Base-by-base conservation (phyloP, 805 yeast genomes). In the Suhomyces vadensis region DNA sequence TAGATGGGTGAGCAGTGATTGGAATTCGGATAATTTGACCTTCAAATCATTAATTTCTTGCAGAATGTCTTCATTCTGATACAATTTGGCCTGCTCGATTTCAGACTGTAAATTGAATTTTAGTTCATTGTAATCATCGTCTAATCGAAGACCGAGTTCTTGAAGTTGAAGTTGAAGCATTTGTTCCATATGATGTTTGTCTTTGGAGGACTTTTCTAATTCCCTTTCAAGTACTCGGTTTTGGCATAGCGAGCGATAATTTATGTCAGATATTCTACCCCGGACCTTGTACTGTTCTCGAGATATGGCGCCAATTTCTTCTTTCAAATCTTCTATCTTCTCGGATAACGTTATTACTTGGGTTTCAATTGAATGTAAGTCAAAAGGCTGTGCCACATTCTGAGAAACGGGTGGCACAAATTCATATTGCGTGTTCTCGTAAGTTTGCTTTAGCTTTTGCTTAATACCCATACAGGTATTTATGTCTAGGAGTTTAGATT, bases 41-140 rank as follows among this genome's bases (percentile, higher is more conserved):
- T 58, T 42, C 11, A 67, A 42, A 0, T 46, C 38, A 3, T 39
- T 29, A 10, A 64, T 54, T 24, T 62, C 58, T 6, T 46, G 33
- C 9, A 48, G 13, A 4, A 54, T 16, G 4, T 51, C 53, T 5
- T 57, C 58, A 47, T 64, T 66, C 11, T 55, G 49, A 37, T 49
- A 60, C 16, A 41, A 39, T 23, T 53, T 48, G 0, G 70, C 68
- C 3, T 51, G 44, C 13, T 58, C 52, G 4, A 74, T 48, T 41
- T 68, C 71, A 19, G 61, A 49, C n/a, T 61, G 57, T 27, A 71
- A 48, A 39, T 71, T 69, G 47, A 62, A 65, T 24, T 60, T 56
- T 29, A 66, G 46, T 29, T 64, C 67, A 24, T 63, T 58, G 46
- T 47, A 67, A 31, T 63, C 64, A 39, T 54, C 58, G 27, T 50